phyloP scores from a whole-genome alignment of 176 grass and related monocot species.

The Aegilops bicornis region DNA sequence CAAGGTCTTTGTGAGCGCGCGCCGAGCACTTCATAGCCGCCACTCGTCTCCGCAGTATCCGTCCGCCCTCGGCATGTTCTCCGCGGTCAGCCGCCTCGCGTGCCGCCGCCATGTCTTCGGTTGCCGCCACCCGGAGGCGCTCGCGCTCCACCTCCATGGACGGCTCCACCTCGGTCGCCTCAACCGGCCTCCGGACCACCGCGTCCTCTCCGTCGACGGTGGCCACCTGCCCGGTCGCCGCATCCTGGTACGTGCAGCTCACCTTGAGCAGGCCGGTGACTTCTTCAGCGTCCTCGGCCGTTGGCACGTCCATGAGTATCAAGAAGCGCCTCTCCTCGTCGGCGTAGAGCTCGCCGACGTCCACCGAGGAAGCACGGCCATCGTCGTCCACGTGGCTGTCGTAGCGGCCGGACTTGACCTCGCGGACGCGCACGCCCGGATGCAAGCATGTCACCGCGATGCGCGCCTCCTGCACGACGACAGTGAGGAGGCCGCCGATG shows the following conservation, averaged over 20 bases:
- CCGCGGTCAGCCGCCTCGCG: slow-evolving; percentile 34
- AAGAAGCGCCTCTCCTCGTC: slow-evolving; percentile 89
- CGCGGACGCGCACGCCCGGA: slow-evolving; percentile 31
- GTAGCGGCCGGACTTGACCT: slow-evolving; percentile 64
- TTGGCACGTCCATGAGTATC: slow-evolving; percentile 54
- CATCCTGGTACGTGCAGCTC: slow-evolving; percentile 60
- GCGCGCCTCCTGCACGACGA: slow-evolving; percentile 57
- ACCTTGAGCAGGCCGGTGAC: slow-evolving; percentile 37
- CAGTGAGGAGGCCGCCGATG: slow-evolving; percentile 63
- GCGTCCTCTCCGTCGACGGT: slow-evolving; percentile 33
- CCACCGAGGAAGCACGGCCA: slow-evolving; percentile 39
- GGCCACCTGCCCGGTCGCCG: slow-evolving; percentile 27
- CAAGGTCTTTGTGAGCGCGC: neutral
- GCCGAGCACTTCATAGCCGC: neutral
- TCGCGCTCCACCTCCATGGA: slow-evolving; percentile 49
- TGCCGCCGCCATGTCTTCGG: slow-evolving; percentile 41
- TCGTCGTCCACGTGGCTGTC: slow-evolving; percentile 30
- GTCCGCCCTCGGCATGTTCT: slow-evolving; percentile 13
- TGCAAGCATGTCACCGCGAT: slow-evolving; percentile 42
- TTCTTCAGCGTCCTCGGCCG: neutral
- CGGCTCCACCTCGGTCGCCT: neutral
- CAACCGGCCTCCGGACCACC: neutral
- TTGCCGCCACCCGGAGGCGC: slow-evolving; percentile 31
- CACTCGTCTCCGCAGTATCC: slow-evolving; percentile 1
- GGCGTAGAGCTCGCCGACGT: slow-evolving; percentile 76